Evolutionary conservation across 2,329 filamentous ascomycete genomes (phyloP), one percentile per base, ranked within the genome.

Genomic region (Verruconis gallopava): DNA sequence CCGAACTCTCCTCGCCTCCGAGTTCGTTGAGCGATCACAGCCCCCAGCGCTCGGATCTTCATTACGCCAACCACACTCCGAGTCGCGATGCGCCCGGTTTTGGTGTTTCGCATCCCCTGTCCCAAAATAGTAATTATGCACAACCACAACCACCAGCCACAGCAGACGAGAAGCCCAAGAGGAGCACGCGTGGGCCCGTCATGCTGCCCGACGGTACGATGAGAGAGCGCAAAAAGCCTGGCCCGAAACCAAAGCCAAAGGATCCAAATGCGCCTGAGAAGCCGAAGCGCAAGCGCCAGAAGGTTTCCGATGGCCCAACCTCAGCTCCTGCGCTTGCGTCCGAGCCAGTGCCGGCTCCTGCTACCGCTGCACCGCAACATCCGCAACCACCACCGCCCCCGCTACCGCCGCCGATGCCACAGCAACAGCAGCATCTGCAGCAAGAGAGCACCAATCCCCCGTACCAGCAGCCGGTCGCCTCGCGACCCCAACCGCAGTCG

Each of bases 181-280:
- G 56, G 42, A 59, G 62, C 48, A 67, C 64, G 28, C 59, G 67
- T 44, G 68, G 66, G 51, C 56, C 63, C 14, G 54, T 57, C 20
- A 62, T 64, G 43, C 58, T 63, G 38, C 43, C 28, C 6, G 21
- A 40, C 18, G 33, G 37, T 22, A 53, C 74, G 4, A 72, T 73
- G 1, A 62, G 75, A 3, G 41, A 43, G 21, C 33, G 41, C n/a
- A 77, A 77, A 60, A 80, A 79, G 60, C 74, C 75, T 15, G 75
- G 75, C 17, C 70, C 76, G 38, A 80, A 80, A 54, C 74, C 76
- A 25, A 41, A 40, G 25, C 42, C 42, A 15, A 52, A 81, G 69
- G 53, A 73, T 64, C 46, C 69, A 61, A 55, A 50, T 53, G 42
- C 42, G 20, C 42, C 42, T 30, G 37, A 35, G 21, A 35, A 44